A percentile compares a stretch with the other conserved stretches of the same genome.
Conservation (phyloP, 352 stramenopile genomes). For the Phytopythium helicoides region DNA sequence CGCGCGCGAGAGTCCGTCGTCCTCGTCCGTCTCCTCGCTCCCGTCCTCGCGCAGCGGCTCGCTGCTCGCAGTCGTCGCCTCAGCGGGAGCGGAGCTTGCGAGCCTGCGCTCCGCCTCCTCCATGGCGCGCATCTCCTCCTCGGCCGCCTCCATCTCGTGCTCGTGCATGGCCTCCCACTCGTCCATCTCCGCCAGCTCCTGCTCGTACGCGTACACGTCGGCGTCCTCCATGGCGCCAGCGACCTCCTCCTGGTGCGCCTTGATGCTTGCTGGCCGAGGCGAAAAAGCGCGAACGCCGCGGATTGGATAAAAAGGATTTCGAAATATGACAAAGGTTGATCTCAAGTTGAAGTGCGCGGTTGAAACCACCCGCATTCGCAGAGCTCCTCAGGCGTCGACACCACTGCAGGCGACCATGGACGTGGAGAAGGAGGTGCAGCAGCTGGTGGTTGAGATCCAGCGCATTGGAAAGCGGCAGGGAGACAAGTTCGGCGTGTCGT, state of each 20-base stretch:
- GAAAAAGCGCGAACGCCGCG: constrained; percentile 31
- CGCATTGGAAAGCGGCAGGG: constrained; percentile 51
- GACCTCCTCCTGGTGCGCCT: no score
- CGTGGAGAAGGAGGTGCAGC: constrained; percentile 69
- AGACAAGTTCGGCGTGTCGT: constrained; percentile 57
- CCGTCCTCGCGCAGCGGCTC: no score
- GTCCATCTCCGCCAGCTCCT: constrained; percentile 71
- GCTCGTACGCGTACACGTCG: constrained; percentile 74
- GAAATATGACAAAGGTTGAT: no score
- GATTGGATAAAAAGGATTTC: constrained; percentile 36
- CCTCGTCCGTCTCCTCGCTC: no score
- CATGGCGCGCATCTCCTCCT: constrained; percentile 64
- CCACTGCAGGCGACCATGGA: constrained; percentile 22
- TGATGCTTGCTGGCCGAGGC: background rate
- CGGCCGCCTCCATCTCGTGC: constrained; percentile 74
- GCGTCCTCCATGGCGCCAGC: constrained; percentile 50
- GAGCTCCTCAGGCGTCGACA: constrained; percentile 1
- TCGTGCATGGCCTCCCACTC: constrained; percentile 85
- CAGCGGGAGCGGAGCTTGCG: background rate
- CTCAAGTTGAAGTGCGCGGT: constrained; percentile 7
- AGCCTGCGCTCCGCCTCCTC: constrained; percentile 37
- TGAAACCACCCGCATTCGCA: no score
- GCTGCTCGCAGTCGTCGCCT: no score
- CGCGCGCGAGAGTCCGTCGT: constrained; percentile 28
- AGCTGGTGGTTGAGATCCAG: constrained; percentile 74